Evolutionary conservation across 2,329 filamentous ascomycete genomes (phyloP).

Genomic region (Botrytis aclada): DNA sequence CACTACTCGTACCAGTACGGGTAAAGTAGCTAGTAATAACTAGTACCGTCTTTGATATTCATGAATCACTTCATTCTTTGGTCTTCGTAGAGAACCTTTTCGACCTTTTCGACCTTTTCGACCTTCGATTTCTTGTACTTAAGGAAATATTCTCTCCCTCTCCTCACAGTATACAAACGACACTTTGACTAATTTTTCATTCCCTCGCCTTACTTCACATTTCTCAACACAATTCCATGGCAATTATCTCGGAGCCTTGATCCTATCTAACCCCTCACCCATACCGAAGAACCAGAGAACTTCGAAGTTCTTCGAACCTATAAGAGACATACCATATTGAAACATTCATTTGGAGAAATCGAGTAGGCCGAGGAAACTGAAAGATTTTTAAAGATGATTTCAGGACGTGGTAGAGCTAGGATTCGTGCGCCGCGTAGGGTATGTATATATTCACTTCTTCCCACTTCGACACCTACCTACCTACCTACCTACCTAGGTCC

Average conservation of each 20-base stretch:
- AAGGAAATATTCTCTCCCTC: not conserved
- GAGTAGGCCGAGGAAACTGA: not conserved
- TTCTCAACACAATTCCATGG: not conserved
- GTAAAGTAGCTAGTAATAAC: no score
- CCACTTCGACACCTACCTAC: constrained; percentile 17
- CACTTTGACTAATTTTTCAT: not conserved
- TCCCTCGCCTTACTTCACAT: not conserved
- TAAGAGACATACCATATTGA: not conserved
- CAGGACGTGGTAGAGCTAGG: constrained; percentile 53
- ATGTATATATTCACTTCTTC: constrained; percentile 39
- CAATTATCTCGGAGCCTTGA: constrained; percentile 9
- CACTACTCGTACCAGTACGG: not conserved
- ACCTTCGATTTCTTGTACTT: not conserved
- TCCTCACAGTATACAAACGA: not conserved
- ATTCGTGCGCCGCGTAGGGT: constrained; percentile 67
- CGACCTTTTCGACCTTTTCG: not conserved
- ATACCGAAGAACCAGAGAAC: not conserved
- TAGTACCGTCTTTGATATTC: not conserved
- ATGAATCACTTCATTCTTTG: not conserved
- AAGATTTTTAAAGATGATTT: constrained; percentile 44
- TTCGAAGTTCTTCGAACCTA: not conserved
- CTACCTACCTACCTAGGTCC: not conserved
- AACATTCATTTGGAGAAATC: not conserved
- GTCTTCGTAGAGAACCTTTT: not conserved
- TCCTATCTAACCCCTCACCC: constrained; percentile 16